phyloP scores from a whole-genome alignment of 2,329 filamentous ascomycete genomes.

The Colletotrichum lupini region DNA sequence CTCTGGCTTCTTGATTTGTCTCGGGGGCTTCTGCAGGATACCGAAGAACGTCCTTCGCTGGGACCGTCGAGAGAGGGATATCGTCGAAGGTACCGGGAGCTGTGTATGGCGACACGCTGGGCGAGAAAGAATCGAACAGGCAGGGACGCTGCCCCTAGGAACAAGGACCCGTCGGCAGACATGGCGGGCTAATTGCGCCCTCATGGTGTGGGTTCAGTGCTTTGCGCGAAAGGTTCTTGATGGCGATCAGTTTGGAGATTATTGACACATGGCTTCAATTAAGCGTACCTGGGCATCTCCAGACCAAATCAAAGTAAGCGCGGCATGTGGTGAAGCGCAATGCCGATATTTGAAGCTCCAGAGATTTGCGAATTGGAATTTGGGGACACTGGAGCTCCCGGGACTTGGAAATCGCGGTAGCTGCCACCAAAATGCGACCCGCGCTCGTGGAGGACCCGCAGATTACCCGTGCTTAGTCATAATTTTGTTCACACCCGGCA shows the following conservation, averaged over 20 bases:
- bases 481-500: not conserved
- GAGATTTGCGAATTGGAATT: slow-evolving; percentile 27
- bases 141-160: slow-evolving; percentile 46
- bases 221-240: slow-evolving; percentile 18
- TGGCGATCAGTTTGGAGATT: not conserved
- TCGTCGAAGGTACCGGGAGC: slow-evolving; percentile 38
- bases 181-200: slow-evolving; percentile 57
- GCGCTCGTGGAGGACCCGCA: not conserved
- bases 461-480: slow-evolving; percentile 35
- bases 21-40: slow-evolving; percentile 69
- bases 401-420: slow-evolving; percentile 19
- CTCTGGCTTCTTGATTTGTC: slow-evolving; percentile 69
- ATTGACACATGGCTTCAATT: not conserved
- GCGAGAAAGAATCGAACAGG: slow-evolving; percentile 46
- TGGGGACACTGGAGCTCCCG: slow-evolving; percentile 25
- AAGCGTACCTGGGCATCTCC: slow-evolving; percentile 30
- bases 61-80: slow-evolving; percentile 37
- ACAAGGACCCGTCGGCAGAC: slow-evolving; percentile 52
- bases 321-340: slow-evolving; percentile 33
- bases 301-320: slow-evolving; percentile 3
- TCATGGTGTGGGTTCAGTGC: slow-evolving; percentile 49
- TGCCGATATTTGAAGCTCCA: slow-evolving; percentile 28
- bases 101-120: slow-evolving; percentile 39
- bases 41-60: slow-evolving; percentile 66
- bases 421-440: slow-evolving; percentile 34